Percentiles rank a stretch among this genome's conserved stretches.
Conservation (phyloP, 345 rosid species). For the Eucalyptus tenuipes region DNA sequence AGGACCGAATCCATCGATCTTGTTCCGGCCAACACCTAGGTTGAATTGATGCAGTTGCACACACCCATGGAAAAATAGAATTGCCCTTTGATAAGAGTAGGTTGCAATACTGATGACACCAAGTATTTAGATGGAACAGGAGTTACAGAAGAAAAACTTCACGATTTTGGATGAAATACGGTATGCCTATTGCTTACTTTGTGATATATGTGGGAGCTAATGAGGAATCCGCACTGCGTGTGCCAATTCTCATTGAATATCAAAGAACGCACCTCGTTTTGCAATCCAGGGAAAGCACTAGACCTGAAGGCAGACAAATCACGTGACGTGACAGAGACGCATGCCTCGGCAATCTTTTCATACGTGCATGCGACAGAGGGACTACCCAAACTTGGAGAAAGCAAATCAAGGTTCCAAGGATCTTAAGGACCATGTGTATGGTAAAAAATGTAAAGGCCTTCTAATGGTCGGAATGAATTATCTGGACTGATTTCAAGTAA, state of each 20-base stretch:
- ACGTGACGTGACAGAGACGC: neutral
- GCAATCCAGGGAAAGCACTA: neutral
- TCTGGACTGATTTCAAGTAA: neutral
- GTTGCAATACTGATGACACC: neutral
- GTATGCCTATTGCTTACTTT: neutral
- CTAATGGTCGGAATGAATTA: neutral
- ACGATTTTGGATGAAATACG: neutral
- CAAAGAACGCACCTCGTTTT: neutral
- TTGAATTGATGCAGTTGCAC: neutral
- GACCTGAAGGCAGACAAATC: neutral
- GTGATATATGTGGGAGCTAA: neutral
- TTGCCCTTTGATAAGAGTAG: neutral
- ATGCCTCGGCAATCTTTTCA: neutral
- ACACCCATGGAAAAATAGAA: neutral
- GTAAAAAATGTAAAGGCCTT: neutral
- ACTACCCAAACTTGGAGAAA: neutral
- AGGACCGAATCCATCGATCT: neutral
- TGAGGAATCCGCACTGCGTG: neutral
- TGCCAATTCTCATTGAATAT: neutral
- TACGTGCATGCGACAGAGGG: neutral
- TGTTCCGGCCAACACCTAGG: neutral
- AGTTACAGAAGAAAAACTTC: neutral
- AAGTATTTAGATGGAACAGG: neutral
- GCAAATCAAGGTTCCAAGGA: neutral
- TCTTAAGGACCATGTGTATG: neutral